Percentiles rank a stretch among this genome's conserved stretches.
phyloP scores from a whole-genome alignment of 768 basidiomycete species.

The Tylopilus sp. region DNA sequence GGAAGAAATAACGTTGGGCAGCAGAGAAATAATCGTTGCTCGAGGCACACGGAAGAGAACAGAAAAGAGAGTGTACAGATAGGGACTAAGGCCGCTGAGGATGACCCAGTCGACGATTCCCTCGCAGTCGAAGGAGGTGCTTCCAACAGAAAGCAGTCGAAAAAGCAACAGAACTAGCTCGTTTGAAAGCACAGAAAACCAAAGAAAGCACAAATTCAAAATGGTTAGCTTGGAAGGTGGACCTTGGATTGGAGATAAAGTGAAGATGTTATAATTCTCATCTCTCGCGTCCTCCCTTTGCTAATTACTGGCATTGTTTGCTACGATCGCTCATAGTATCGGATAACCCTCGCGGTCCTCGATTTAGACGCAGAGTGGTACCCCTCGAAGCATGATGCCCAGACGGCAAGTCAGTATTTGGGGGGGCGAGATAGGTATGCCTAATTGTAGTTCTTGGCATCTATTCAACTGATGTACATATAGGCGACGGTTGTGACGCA shows the following conservation, averaged over 20 bases:
- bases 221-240: constrained; percentile 71
- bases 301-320: background rate
- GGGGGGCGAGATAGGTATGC: constrained; percentile 39
- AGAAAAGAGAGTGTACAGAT: constrained; percentile 60
- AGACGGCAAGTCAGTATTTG: constrained; percentile 78
- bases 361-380: constrained; percentile 96
- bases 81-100: constrained; percentile 71
- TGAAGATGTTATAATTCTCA: background rate
- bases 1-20: constrained; percentile 74
- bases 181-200: constrained; percentile 78
- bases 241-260: constrained; percentile 33
- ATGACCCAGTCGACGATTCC: constrained; percentile 56
- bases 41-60: constrained; percentile 67
- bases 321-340: background rate
- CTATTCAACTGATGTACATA: background rate
- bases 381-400: constrained; percentile 74
- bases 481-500: constrained; percentile 34
- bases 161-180: constrained; percentile 50
- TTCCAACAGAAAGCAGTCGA: constrained; percentile 43
- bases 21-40: constrained; percentile 62
- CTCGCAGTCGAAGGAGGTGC: constrained; percentile 47
- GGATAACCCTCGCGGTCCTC: constrained; percentile 57
- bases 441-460: background rate
- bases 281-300: background rate
- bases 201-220: constrained; percentile 78